Percentiles rank a stretch among this genome's conserved stretches.
phyloP scores from a whole-genome alignment of 2,329 filamentous ascomycete genomes.

The Diaporthe amygdali region DNA sequence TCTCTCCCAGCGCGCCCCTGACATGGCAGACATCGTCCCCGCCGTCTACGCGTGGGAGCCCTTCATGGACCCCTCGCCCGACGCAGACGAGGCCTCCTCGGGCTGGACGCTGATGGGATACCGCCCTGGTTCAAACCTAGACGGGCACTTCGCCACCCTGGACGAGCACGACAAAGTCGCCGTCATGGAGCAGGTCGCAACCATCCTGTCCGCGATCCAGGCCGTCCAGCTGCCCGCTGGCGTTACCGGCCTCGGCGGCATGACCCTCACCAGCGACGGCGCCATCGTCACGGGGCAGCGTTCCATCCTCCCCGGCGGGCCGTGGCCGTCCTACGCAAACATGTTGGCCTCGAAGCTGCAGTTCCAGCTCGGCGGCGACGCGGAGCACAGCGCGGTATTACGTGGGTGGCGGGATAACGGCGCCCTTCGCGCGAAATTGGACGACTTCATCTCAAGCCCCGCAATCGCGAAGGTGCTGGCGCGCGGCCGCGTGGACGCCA shows the following conservation, averaged over 20 bases:
- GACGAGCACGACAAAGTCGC: not conserved
- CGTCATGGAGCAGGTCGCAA: conserved; percentile 32
- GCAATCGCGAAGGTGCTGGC: conserved; percentile 22
- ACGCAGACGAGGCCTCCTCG: conserved; percentile 18
- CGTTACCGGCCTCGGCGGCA: conserved; percentile 26
- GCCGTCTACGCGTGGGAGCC: conserved; percentile 31
- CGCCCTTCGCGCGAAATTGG: conserved; percentile 22
- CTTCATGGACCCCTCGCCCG: not conserved
- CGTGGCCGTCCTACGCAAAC: conserved; percentile 27
- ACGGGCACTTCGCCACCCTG: conserved; percentile 29
- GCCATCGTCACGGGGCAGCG: conserved; percentile 28
- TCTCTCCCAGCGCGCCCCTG: conserved; percentile 4
- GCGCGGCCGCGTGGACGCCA: conserved; percentile 23
- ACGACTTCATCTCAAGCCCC: conserved; percentile 22
- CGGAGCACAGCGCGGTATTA: conserved; percentile 26
- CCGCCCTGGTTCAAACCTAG: conserved; percentile 30
- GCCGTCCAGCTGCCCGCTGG: conserved; percentile 24
- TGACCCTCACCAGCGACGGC: conserved; percentile 28
- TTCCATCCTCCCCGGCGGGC: conserved; percentile 25
- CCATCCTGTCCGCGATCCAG: conserved; percentile 30
- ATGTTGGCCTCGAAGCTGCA: conserved; percentile 27
- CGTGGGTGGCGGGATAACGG: conserved; percentile 28
- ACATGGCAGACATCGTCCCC: conserved; percentile 26
- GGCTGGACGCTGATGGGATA: conserved; percentile 34
- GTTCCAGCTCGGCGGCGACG: conserved; percentile 18